Evolutionary conservation across 176 grass and related monocot genomes (phyloP).

Genomic region (Triticum dicoccoides): DNA sequence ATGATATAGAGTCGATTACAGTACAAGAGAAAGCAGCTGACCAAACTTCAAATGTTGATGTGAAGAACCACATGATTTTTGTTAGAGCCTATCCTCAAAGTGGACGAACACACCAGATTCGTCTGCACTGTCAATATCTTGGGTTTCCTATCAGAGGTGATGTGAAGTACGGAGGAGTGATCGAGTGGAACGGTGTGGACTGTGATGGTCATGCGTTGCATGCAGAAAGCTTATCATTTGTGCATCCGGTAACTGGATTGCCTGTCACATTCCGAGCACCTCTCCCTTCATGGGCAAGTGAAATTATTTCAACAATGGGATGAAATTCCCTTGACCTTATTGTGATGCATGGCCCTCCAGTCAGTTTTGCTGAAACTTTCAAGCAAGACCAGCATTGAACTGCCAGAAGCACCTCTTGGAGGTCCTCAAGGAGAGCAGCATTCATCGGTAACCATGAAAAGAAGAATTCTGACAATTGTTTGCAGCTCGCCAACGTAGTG

Average conservation of each 20-base stretch:
- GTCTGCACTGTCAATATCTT: slow-evolving; percentile 80
- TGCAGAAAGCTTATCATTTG: slow-evolving; percentile 70
- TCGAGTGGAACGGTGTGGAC: slow-evolving; percentile 53
- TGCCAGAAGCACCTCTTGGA: background rate
- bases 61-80: slow-evolving; percentile 44
- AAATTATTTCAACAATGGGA: slow-evolving; percentile 44
- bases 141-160: slow-evolving; percentile 84
- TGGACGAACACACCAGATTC: slow-evolving; percentile 92
- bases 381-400: background rate
- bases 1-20: slow-evolving; percentile 42
- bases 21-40: slow-evolving; percentile 48
- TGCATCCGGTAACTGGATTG: slow-evolving; percentile 71
- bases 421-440: background rate
- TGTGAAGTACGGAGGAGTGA: slow-evolving; percentile 81
- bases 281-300: slow-evolving; percentile 64
- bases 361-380: background rate
- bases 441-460: background rate
- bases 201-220: slow-evolving; percentile 74
- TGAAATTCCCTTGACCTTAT: slow-evolving; percentile 4
- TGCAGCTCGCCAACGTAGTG: background rate
- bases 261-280: slow-evolving; percentile 46
- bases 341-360: background rate
- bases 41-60: slow-evolving; percentile 7
- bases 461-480: background rate
- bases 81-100: slow-evolving; percentile 88